Base-by-base conservation (phyloP, 2,329 filamentous ascomycete genomes). In the Alternaria triticimaculans region DNA sequence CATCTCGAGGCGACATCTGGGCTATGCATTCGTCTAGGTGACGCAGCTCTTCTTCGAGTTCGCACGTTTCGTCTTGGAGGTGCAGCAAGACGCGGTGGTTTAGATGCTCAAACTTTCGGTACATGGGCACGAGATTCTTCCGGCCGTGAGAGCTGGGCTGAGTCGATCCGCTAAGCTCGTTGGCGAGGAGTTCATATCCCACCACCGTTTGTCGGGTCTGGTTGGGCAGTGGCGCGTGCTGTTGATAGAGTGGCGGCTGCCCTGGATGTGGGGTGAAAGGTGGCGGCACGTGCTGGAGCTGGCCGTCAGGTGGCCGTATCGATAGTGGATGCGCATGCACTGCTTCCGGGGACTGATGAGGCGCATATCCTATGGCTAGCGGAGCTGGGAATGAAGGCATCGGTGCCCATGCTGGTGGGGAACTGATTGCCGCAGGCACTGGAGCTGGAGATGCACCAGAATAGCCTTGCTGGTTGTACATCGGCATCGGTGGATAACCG, bases 31-130 rank as follows among this genome's bases (percentile, higher is more conserved):
- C 85, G 60, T 97, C 94, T 1, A 96, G 80, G 0, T 84, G 83
- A 18, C 88, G 87, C 1, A 97, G 85, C 61, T 94, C 89, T 72
- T 93, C 90, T 79, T 97, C 94, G 41, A 97, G 83, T 71, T 95
- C 91, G 28, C 86, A 85, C 18, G 97, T 87, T 77, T 97, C 93
- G 74, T 97, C 93, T 78, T 97, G 94, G 15, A 97, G 84, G 66
- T 96, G 90, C 0, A 97, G 84, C 3, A 97, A 82, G 3, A 97
- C 82, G 3, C 94, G 89, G 76, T 97, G 93, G 72, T 96, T 94
- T 18, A 97, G 82, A 11, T 88, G 86, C 76, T 92, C 90, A 73
- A 97, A 97, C 60, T 90, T 90, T 46, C 94, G 88, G 78, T 97
- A 97, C 62, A 97, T 86, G 1, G 93, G 92, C 9, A 73, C 71